phyloP scores from a whole-genome alignment of 83 land plant species.

The Picea abies region DNA sequence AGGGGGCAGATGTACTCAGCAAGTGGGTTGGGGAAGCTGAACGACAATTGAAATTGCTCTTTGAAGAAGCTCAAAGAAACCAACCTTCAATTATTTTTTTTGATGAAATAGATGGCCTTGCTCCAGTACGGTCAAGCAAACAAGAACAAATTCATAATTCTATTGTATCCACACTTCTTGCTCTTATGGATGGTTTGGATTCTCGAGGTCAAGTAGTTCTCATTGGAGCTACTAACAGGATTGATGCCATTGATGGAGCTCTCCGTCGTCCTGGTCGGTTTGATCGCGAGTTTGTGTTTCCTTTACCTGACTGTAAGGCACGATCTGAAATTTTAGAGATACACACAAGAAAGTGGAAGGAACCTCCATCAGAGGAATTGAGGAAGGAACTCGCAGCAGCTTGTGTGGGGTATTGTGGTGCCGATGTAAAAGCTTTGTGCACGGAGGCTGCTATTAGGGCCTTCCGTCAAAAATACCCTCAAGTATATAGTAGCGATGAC shows the following conservation, averaged over 20 bases:
- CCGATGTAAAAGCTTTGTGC: conserved; percentile 93
- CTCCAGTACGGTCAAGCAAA: conserved; percentile 97
- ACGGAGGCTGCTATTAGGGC: conserved; percentile 99
- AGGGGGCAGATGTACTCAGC: conserved; percentile 99
- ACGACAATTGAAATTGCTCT: conserved; percentile 90
- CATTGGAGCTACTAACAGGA: conserved; percentile 96
- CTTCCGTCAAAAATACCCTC: conserved; percentile 93
- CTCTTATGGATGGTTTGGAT: conserved; percentile 98
- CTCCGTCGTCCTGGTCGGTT: conserved; percentile 95
- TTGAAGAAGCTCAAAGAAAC: conserved; percentile 98
- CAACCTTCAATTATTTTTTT: conserved; percentile 98
- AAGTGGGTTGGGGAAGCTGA: conserved; percentile 99
- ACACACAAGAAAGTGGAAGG: conserved; percentile 96
- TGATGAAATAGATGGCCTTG: conserved; percentile 99
- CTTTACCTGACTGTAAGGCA: conserved; percentile 90
- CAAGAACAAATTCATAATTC: conserved; percentile 99
- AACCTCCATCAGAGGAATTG: conserved; percentile 72
- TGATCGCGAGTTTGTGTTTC: conserved; percentile 91
- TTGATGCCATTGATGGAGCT: conserved; percentile 99
- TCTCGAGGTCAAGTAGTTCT: conserved; percentile 98
- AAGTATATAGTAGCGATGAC: conserved; percentile 94
- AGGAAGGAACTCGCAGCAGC: conserved; percentile 87
- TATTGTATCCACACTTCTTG: conserved; percentile 97
- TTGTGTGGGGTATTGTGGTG: conserved; percentile 99
- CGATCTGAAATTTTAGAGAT: conserved; percentile 86